Conservation (phyloP, 2,329 filamentous ascomycete genomes). For the Onygenales sp. region DNA sequence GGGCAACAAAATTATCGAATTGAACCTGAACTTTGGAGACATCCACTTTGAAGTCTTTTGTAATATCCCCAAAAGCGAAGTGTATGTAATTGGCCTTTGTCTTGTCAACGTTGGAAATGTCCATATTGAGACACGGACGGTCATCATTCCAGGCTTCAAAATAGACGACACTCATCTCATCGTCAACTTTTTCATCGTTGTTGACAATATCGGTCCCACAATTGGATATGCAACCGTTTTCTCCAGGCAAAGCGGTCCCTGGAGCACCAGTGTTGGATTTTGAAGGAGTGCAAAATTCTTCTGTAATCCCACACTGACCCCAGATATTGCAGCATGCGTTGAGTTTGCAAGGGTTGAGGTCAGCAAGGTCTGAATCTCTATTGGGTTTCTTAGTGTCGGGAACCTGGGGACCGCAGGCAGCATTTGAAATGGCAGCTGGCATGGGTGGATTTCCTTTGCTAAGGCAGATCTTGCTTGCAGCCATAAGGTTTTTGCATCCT, state of each 20-base stretch:
- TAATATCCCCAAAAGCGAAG: slow-evolving; percentile 26
- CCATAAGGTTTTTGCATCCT: slow-evolving; percentile 26
- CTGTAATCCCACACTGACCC: slow-evolving; percentile 36
- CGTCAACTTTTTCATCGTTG: slow-evolving; percentile 17
- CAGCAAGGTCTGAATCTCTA: slow-evolving; percentile 22
- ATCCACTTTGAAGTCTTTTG: slow-evolving; percentile 18
- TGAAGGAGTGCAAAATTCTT: slow-evolving; percentile 31
- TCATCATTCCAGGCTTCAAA: slow-evolving; percentile 21
- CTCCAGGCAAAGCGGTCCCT: slow-evolving; percentile 24
- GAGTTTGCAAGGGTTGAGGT: slow-evolving; percentile 39
- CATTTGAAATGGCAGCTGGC: slow-evolving; percentile 28
- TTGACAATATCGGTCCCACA: slow-evolving; percentile 30
- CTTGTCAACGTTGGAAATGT: slow-evolving; percentile 12
- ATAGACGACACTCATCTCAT: not conserved
- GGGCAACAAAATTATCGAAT: not conserved
- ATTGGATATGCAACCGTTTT: slow-evolving; percentile 33
- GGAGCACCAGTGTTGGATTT: slow-evolving; percentile 21
- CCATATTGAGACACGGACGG: slow-evolving; percentile 18
- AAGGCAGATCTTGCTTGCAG: slow-evolving; percentile 29
- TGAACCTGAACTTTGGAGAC: slow-evolving; percentile 4
- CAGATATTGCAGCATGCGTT: slow-evolving; percentile 36
- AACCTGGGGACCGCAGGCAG: slow-evolving; percentile 38
- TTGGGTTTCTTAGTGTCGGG: slow-evolving; percentile 27
- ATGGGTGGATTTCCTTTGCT: slow-evolving; percentile 33
- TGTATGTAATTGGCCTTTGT: slow-evolving; percentile 23